These are phyloP conservation scores for Capsicum baccatum DNA, from an alignment of 257 asterid species.

Conservation along the genomic window DNA sequence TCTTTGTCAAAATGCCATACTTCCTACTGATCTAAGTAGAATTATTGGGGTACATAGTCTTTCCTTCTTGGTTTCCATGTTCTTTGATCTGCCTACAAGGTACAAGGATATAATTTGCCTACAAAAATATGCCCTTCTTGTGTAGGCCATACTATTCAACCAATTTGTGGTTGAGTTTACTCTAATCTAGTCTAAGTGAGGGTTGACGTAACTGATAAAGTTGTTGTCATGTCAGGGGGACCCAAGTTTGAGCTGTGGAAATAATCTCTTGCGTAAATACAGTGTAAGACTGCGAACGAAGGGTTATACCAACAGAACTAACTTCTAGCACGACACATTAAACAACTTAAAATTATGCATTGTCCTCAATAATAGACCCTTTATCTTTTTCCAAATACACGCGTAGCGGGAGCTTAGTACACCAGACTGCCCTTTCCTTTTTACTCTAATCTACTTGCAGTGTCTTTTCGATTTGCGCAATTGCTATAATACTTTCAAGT, in stretches of 20 bases:
- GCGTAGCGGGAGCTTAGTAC: no score
- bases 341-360: no score
- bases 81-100: not conserved
- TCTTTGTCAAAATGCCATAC: conserved; percentile 4
- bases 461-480: not conserved
- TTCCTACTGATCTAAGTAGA: not conserved
- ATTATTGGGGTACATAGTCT: not conserved
- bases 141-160: conserved; percentile 15
- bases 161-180: conserved; percentile 5
- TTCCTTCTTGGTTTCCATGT: not conserved
- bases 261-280: no score
- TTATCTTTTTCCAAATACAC: no score
- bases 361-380: no score
- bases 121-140: not conserved
- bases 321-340: no score
- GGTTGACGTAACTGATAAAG: no score
- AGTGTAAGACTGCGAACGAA: no score
- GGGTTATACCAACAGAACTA: no score
- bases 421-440: no score
- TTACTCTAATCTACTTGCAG: not conserved
- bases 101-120: not conserved
- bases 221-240: no score
- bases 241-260: no score
- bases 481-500: not conserved
- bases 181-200: not conserved